Evolutionary conservation across 768 basidiomycete species (phyloP).

Genomic region (Psilocybe subaeruginosa): DNA sequence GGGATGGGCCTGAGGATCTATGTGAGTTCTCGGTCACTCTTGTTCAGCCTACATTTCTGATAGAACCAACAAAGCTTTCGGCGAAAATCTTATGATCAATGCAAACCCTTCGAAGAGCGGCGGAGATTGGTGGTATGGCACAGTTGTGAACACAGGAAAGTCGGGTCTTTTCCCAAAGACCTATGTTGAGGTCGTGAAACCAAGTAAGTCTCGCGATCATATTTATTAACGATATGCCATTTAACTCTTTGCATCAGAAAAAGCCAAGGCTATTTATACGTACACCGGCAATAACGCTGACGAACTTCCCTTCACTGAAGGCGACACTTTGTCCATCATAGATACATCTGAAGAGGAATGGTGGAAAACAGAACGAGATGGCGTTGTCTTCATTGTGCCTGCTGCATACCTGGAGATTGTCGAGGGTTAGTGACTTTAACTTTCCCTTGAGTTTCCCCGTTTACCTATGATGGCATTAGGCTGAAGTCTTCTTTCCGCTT

Average conservation of each 20-base stretch:
- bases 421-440: constrained; percentile 80
- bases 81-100: constrained; percentile 72
- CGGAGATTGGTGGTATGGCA: constrained; percentile 95
- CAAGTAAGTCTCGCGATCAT: constrained; percentile 49
- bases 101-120: constrained; percentile 87
- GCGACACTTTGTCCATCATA: constrained; percentile 76
- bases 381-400: constrained; percentile 88
- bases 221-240: constrained; percentile 3
- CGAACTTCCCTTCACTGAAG: constrained; percentile 86
- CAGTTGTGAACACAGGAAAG: constrained; percentile 59
- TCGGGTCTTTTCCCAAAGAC: constrained; percentile 90
- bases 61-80: constrained; percentile 59
- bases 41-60: constrained; percentile 6
- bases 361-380: constrained; percentile 95
- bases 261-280: constrained; percentile 80
- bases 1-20: constrained; percentile 87
- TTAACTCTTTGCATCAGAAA: constrained; percentile 37
- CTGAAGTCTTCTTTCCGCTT: constrained; percentile 76
- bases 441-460: constrained; percentile 7
- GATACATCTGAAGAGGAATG: constrained; percentile 86
- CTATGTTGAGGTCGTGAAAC: constrained; percentile 76
- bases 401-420: constrained; percentile 86
- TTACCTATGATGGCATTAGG: constrained; percentile 53
- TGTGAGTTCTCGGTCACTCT: constrained; percentile 48
- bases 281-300: constrained; percentile 75